These are phyloP conservation scores for Misopates orontium DNA, from an alignment of 257 asterid species.

Conservation along the genomic window DNA sequence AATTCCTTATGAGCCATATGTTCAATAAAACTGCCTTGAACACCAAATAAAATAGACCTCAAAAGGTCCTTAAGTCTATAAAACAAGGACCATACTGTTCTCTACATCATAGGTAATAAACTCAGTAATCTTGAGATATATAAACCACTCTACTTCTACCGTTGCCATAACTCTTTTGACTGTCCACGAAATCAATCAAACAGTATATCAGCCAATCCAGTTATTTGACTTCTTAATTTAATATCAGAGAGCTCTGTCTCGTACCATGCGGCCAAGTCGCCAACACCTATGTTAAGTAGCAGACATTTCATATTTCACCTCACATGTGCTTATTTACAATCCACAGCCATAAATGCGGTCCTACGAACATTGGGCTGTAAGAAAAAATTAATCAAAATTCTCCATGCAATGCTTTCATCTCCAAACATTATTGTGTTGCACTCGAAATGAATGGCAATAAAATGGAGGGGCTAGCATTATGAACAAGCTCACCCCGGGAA, in stretches of 20 bases:
- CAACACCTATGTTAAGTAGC: constrained; percentile 2
- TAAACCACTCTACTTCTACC: neutral
- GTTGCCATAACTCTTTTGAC: neutral
- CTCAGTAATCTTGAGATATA: constrained; percentile 4
- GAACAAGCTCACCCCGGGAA: no score
- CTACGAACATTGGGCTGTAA: no score
- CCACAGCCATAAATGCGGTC: no score
- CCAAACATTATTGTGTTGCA: neutral
- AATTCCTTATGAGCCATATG: neutral
- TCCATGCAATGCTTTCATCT: neutral
- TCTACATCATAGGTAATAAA: constrained; percentile 14
- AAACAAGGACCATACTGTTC: constrained; percentile 9
- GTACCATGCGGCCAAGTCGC: neutral
- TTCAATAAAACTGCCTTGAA: neutral
- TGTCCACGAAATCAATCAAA: no score
- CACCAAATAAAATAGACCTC: neutral
- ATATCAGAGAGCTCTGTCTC: constrained; percentile 5
- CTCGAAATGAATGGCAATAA: constrained; percentile 9
- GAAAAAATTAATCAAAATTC: neutral
- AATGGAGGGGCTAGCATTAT: constrained; percentile 15
- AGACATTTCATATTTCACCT: neutral
- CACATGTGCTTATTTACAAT: constrained; percentile 2
- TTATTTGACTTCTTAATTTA: constrained; percentile 9
- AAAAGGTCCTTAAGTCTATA: neutral
- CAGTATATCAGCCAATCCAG: neutral